phyloP scores from a whole-genome alignment of 768 basidiomycete genomes.

The Galerina marginata region DNA sequence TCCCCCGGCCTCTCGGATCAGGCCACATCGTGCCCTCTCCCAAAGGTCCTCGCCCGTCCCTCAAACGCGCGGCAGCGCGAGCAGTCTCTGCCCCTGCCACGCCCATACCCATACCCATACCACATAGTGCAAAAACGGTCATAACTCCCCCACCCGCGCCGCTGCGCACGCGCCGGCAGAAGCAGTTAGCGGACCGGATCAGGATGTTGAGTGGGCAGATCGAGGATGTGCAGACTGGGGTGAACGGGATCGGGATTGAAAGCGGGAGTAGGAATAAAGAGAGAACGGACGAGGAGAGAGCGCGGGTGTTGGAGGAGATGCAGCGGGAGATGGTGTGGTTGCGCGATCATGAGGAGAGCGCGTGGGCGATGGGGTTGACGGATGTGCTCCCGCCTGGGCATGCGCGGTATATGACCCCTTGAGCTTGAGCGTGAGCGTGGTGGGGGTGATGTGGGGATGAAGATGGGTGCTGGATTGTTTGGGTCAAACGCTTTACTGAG shows the following conservation, averaged over 20 bases:
- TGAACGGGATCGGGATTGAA: slow-evolving; percentile 4
- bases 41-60: slow-evolving; percentile 14
- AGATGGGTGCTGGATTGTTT: too few species aligned
- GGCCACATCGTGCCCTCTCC: slow-evolving; percentile 22
- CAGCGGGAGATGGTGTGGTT: slow-evolving; percentile 29
- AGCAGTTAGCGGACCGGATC: slow-evolving; percentile 16
- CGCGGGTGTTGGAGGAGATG: slow-evolving; percentile 26
- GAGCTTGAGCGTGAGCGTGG: too few species aligned
- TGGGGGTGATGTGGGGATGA: too few species aligned
- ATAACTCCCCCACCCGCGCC: background rate
- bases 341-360: slow-evolving; percentile 21
- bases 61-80: too few species aligned
- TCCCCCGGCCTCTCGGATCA: background rate
- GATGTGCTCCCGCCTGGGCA: slow-evolving; percentile 26
- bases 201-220: slow-evolving; percentile 24
- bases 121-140: background rate
- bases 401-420: slow-evolving; percentile 24
- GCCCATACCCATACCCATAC: background rate
- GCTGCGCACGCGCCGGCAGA: slow-evolving; percentile 21
- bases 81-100: background rate
- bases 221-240: slow-evolving; percentile 15
- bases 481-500: too few species aligned
- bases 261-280: background rate
- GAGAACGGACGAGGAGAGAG: background rate
- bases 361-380: slow-evolving; percentile 28